These are phyloP conservation scores for Ettlia oleoabundans DNA, from an alignment of 139 green algal genomes.

Conservation along the genomic window DNA sequence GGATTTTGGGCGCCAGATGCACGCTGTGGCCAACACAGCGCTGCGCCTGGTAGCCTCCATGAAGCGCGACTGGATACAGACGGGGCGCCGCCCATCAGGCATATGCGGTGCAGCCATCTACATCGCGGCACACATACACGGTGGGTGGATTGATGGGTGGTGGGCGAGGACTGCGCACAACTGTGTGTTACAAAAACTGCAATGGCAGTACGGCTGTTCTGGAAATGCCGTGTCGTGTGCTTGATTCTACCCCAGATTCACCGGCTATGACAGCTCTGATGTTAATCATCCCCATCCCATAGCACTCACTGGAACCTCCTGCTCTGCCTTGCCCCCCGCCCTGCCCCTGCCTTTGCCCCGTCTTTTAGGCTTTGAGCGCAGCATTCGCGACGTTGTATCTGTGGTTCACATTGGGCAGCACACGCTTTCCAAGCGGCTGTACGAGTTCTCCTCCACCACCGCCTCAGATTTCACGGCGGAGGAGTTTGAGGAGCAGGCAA, in stretches of 20 bases:
- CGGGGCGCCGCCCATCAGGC: conserved; percentile 85
- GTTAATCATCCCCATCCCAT: no score
- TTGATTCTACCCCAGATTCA: background rate
- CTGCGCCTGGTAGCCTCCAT: conserved; percentile 92
- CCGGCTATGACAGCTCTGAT: no score
- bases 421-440: conserved; percentile 86
- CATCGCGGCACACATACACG: conserved; percentile 93
- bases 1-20: conserved; percentile 27
- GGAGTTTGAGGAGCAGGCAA: conserved; percentile 33
- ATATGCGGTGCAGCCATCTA: conserved; percentile 96
- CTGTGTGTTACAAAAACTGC: no score
- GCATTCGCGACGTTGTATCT: conserved; percentile 76
- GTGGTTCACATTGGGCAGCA: conserved; percentile 93
- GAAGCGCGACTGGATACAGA: conserved; percentile 99
- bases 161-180: no score
- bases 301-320: background rate
- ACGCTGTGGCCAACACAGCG: conserved; percentile 81
- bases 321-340: background rate
- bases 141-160: conserved; percentile 36
- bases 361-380: conserved; percentile 64
- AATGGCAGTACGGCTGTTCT: no score
- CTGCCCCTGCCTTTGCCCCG: background rate
- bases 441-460: conserved; percentile 81
- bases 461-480: conserved; percentile 61
- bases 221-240: no score